Percentiles rank a stretch among this genome's conserved stretches.
phyloP scores from a whole-genome alignment of 1,139 yeast species.

The Barnettozyma hawaiiensis region DNA sequence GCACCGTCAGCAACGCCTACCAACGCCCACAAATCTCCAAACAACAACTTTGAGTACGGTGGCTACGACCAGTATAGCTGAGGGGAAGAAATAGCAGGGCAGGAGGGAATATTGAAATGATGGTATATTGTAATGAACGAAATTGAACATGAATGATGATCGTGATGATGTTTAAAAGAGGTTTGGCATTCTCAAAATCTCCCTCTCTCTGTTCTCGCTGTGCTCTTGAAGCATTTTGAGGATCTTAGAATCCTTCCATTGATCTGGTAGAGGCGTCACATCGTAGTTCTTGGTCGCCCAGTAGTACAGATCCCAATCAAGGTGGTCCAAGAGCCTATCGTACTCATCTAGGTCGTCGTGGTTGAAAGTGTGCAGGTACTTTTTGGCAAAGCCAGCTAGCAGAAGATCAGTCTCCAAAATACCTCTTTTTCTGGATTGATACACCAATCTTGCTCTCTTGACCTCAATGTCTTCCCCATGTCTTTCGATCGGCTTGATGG shows the following conservation, averaged over 20 bases:
- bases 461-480: conserved; percentile 67
- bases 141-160: background rate
- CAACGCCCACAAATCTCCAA: conserved; percentile 21
- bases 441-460: conserved; percentile 79
- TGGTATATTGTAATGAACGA: too few relatives aligned
- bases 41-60: conserved; percentile 32
- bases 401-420: conserved; percentile 88
- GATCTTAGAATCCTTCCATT: conserved; percentile 67
- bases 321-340: conserved; percentile 79
- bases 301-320: conserved; percentile 97
- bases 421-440: conserved; percentile 94
- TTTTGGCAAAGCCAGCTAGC: conserved; percentile 79
- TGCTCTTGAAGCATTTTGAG: conserved; percentile 64
- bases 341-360: conserved; percentile 75
- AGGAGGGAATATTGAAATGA: too few relatives aligned
- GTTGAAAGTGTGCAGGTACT: conserved; percentile 54
- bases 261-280: conserved; percentile 79
- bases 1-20: conserved; percentile 15
- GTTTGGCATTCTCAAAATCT: conserved; percentile 82
- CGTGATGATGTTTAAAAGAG: conserved; percentile 28
- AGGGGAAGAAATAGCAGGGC: too few relatives aligned
- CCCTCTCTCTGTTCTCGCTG: conserved; percentile 67
- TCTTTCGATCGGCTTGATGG: conserved; percentile 72
- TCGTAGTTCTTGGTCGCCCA: conserved; percentile 89
- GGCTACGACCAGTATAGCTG: conserved; percentile 33